phyloP scores from a whole-genome alignment of 345 rosid genomes.

The Passiflora organensis region DNA sequence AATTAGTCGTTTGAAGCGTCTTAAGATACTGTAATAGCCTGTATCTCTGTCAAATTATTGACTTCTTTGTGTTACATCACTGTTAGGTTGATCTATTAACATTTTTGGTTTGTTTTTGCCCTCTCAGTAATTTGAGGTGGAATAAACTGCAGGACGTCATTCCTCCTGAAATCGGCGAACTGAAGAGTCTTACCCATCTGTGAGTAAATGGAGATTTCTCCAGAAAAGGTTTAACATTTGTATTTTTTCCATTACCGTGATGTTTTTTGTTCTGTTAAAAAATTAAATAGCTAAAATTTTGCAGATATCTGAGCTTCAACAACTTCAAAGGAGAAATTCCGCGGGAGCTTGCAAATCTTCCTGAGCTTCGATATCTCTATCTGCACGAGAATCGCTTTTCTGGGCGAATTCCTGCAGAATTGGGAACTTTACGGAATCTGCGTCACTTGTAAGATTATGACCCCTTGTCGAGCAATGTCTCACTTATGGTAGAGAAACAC shows the following conservation, averaged over 20 bases:
- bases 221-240: background rate
- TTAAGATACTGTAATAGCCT: conserved; percentile 62
- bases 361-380: conserved; percentile 84
- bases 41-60: conserved; percentile 4
- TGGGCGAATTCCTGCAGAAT: conserved; percentile 79
- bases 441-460: conserved; percentile 15
- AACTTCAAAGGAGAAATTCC: conserved; percentile 93
- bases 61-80: background rate
- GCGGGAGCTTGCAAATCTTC: conserved; percentile 75
- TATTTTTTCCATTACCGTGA: background rate
- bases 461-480: background rate
- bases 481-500: background rate
- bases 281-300: conserved; percentile 3
- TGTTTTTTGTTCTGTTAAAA: background rate
- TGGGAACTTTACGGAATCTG: conserved; percentile 68
- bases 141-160: conserved; percentile 87
- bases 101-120: conserved; percentile 2
- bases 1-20: conserved; percentile 80
- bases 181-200: conserved; percentile 87
- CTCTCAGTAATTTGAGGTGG: conserved; percentile 78
- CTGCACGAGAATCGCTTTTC: conserved; percentile 86
- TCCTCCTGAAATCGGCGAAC: conserved; percentile 86
- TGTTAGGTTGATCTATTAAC: background rate
- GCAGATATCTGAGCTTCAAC: conserved; percentile 89
- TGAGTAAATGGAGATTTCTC: conserved; percentile 30